Percentiles rank a stretch among this genome's conserved stretches.
phyloP scores from a whole-genome alignment of 345 rosid genomes.

The Erysimum cheiranthoides region DNA sequence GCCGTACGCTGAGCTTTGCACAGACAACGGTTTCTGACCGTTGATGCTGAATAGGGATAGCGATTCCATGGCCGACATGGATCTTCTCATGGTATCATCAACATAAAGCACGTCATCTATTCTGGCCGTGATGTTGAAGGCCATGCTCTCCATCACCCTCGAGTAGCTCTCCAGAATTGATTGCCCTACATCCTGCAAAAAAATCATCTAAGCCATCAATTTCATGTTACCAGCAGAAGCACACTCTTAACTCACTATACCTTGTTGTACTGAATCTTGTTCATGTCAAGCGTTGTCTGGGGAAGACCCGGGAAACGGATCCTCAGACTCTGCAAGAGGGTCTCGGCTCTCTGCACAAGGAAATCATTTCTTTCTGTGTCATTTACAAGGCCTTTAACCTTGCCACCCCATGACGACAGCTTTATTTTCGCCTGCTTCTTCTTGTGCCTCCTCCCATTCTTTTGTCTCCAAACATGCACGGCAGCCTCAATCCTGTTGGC shows the following conservation, averaged over 20 bases:
- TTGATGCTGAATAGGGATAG: constrained; percentile 68
- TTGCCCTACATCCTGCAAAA: constrained; percentile 94
- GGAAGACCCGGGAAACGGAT: constrained; percentile 91
- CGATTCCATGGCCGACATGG: constrained; percentile 69
- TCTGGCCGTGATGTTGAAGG: constrained; percentile 97
- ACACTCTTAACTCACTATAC: constrained; percentile 38
- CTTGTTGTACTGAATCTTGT: constrained; percentile 94
- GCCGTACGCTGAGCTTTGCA: constrained; percentile 65
- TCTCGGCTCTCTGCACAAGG: constrained; percentile 81
- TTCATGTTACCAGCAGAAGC: constrained; percentile 1
- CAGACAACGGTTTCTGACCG: constrained; percentile 79
- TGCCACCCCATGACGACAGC: constrained; percentile 85
- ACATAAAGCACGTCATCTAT: constrained; percentile 93
- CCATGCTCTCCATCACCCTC: constrained; percentile 97
- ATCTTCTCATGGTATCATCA: constrained; percentile 70
- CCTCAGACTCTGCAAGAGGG: constrained; percentile 74
- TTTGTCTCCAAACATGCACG: constrained; percentile 79
- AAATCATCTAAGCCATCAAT: background rate
- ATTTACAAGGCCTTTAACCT: constrained; percentile 82
- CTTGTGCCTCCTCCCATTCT: constrained; percentile 55
- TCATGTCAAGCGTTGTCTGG: constrained; percentile 91
- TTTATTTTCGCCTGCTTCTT: constrained; percentile 52
- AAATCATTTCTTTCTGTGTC: constrained; percentile 61
- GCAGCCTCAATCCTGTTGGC: constrained; percentile 90
- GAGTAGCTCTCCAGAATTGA: constrained; percentile 98